A percentile compares a stretch with the other conserved stretches of the same genome.
phyloP scores from a whole-genome alignment of 2,329 filamentous ascomycete species.

The Neonectria magnoliae region DNA sequence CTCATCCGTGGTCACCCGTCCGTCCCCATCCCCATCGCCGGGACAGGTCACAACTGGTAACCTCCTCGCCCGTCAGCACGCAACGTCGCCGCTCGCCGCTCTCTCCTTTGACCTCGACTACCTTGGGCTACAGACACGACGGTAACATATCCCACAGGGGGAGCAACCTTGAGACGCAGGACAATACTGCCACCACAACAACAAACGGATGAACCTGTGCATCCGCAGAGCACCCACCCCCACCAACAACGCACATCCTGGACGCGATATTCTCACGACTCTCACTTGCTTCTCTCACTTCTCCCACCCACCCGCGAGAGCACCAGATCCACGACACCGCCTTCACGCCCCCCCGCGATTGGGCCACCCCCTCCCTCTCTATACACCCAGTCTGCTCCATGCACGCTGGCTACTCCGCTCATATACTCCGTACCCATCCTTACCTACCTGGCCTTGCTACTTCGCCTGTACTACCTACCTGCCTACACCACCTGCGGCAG shows the following conservation, averaged over 20 bases:
- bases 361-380: slow-evolving; percentile 22
- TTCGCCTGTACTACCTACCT: slow-evolving; percentile 13
- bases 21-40: slow-evolving; percentile 11
- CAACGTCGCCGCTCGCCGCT: not conserved
- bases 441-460: slow-evolving; percentile 24
- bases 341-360: slow-evolving; percentile 40
- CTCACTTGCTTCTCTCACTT: slow-evolving; percentile 17
- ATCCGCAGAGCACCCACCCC: slow-evolving; percentile 14
- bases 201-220: slow-evolving; percentile 18
- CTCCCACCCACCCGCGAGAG: slow-evolving; percentile 34
- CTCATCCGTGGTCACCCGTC: slow-evolving; percentile 9
- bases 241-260: slow-evolving; percentile 34
- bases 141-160: not conserved
- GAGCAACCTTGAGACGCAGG: not conserved
- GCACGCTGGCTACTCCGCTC: slow-evolving; percentile 17
- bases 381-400: slow-evolving; percentile 2
- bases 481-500: slow-evolving; percentile 19
- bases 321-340: slow-evolving; percentile 43
- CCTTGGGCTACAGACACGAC: not conserved
- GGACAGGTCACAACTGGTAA: slow-evolving; percentile 5
- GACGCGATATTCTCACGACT: slow-evolving; percentile 34
- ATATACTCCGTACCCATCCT: slow-evolving; percentile 17
- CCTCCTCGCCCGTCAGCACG: not conserved
- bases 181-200: slow-evolving; percentile 8
- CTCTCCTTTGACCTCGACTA: not conserved